Evolutionary conservation across 352 stramenopile genomes (phyloP).

Genomic region (Peronospora farinosa): DNA sequence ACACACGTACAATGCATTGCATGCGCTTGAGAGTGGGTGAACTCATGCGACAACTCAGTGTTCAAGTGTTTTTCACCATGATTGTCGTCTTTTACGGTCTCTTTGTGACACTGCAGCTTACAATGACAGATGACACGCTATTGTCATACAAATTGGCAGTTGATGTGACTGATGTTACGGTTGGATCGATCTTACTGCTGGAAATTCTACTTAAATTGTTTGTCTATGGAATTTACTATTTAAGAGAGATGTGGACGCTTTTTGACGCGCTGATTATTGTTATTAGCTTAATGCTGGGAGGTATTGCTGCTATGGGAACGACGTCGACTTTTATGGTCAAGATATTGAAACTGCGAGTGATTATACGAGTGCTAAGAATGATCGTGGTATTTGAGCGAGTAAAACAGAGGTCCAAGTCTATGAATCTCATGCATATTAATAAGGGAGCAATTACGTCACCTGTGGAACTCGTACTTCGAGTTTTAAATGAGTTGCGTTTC

Average conservation of each 20-base stretch:
- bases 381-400: constrained; percentile 85
- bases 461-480: constrained; percentile 66
- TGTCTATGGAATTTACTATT: constrained; percentile 60
- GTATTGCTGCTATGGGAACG: constrained; percentile 53
- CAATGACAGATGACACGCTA: constrained; percentile 53
- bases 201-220: constrained; percentile 80
- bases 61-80: constrained; percentile 86
- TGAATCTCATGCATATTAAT: constrained; percentile 60
- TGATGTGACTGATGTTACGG: constrained; percentile 75
- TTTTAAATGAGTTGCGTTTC: constrained; percentile 73
- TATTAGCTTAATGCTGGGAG: constrained; percentile 64
- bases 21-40: constrained; percentile 53
- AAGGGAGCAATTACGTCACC: constrained; percentile 68
- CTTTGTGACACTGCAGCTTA: constrained; percentile 81
- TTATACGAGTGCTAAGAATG: constrained; percentile 74
- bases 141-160: constrained; percentile 55
- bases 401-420: constrained; percentile 65
- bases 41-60: constrained; percentile 79
- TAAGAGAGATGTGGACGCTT: constrained; percentile 61
- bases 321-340: constrained; percentile 59
- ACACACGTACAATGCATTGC: constrained; percentile 35
- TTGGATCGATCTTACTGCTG: constrained; percentile 75
- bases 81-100: constrained; percentile 80
- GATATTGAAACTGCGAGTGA: constrained; percentile 63
- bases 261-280: constrained; percentile 82